Conservation (phyloP, 441 rosid species). For the Pelargonium citronellum region DNA sequence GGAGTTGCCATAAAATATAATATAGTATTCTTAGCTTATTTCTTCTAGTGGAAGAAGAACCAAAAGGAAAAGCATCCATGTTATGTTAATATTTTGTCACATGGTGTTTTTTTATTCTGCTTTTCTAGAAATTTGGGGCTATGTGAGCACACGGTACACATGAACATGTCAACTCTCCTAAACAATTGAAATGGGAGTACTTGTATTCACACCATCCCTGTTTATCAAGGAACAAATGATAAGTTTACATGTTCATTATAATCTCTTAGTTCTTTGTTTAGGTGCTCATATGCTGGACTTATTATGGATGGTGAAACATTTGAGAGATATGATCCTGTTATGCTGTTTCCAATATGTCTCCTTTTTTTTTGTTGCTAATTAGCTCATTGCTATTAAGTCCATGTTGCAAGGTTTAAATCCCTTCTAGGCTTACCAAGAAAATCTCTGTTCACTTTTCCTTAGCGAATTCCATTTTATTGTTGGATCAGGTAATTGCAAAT, state of each 20-base stretch:
- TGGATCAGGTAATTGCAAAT: conserved; percentile 71
- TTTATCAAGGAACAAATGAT: background rate
- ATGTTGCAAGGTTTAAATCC: background rate
- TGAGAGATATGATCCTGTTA: background rate
- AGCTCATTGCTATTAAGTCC: background rate
- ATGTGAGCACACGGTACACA: conserved; percentile 4
- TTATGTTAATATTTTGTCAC: background rate
- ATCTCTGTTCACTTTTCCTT: background rate
- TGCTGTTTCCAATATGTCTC: background rate
- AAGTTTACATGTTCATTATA: background rate
- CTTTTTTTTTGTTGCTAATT: background rate
- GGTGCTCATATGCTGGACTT: background rate
- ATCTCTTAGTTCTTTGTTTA: background rate
- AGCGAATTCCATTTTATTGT: conserved; percentile 2
- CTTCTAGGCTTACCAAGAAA: background rate
- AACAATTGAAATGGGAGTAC: background rate
- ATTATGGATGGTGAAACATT: conserved; percentile 7
- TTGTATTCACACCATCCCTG: background rate
- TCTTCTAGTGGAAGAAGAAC: background rate
- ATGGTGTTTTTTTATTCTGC: background rate
- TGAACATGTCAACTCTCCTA: background rate
- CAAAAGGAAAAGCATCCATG: background rate
- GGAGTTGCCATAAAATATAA: background rate
- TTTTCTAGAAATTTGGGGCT: background rate
- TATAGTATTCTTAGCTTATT: background rate